phyloP scores from a whole-genome alignment of 305 asterid genomes.

The Rubia peregrina region DNA sequence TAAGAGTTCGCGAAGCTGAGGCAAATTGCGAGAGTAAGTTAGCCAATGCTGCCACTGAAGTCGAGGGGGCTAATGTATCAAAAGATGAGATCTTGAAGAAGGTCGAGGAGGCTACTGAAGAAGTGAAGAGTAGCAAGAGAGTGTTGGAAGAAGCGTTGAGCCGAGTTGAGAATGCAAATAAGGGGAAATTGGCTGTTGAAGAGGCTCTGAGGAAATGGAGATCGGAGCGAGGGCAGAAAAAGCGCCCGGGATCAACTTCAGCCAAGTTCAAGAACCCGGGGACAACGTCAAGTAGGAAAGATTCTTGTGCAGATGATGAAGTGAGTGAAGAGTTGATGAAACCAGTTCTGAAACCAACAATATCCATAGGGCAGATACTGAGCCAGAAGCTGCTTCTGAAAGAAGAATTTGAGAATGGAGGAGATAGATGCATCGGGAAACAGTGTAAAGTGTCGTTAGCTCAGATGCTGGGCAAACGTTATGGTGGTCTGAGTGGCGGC shows the following conservation, averaged over 20 bases:
- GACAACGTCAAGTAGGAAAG: conserved; percentile 42
- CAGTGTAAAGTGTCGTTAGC: conserved; percentile 56
- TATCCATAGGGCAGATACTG: conserved; percentile 82
- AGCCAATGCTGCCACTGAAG: conserved; percentile 39
- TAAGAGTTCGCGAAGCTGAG: conserved; percentile 62
- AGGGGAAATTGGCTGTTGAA: conserved; percentile 68
- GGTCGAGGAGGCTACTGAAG: conserved; percentile 80
- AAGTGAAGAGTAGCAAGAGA: conserved; percentile 62
- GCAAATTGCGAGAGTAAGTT: conserved; percentile 38
- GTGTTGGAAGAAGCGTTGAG: conserved; percentile 72
- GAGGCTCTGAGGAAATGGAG: conserved; percentile 86
- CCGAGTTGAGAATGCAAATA: conserved; percentile 69
- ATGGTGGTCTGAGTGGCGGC: conserved; percentile 18
- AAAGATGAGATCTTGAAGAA: conserved; percentile 49
- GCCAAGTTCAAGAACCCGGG: conserved; percentile 62
- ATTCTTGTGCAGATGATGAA: conserved; percentile 43
- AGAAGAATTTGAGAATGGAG: conserved; percentile 49
- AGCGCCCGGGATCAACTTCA: conserved; percentile 38
- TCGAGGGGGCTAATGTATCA: conserved; percentile 59
- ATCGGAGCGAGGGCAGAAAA: conserved; percentile 68
- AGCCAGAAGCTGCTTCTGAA: conserved; percentile 76
- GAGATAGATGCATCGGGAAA: conserved; percentile 33
- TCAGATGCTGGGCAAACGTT: conserved; percentile 59
- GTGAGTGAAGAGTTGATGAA: conserved; percentile 34
- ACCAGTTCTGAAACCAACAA: conserved; percentile 59